Base-by-base conservation (phyloP, 306 rosid genomes). In the Vicia sativa region DNA sequence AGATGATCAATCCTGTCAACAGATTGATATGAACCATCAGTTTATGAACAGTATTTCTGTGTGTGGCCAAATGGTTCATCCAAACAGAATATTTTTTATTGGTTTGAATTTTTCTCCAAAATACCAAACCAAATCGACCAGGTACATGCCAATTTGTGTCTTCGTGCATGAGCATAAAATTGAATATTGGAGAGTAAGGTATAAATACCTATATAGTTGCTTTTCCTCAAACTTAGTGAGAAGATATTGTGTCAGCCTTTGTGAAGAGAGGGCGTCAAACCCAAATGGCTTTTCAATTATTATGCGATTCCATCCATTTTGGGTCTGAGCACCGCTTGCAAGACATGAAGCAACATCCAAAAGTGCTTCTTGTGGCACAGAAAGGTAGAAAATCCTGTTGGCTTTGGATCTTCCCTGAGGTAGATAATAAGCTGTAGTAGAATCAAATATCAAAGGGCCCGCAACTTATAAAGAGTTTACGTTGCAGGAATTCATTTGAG, bases 211-310 rank as follows among this genome's bases (percentile, higher is more conserved):
- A 89, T 87, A 92, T 76, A 86, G 73, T 83, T 92, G 98, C 37
- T 78, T 87, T 84, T 92, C 98, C 83, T 84, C 76, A 71, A 82
- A 92, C 79, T 89, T 85, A 6, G 95, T 84, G 60, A 86, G 92
- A 72, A 92, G 95, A 82, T 96, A 86, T 68, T 81, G 83, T 6
- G 96, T 84, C 78, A 92, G 62, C 78, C 84, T 82, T 65, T 79
- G 80, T 65, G 96, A 92, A 71, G 97, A 87, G 65, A 77, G 68
- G 28, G 78, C 81, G 65, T 92, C 86, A 74, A 89, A 82, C 74
- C 96, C 96, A 75, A 92, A 92, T 66, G 98, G 98, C 60, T 92
- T 92, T 84, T 92, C 98, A 56, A 86, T 73, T 62, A 92, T 92
- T 67, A 92, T 80, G 49, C 96, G 97, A 83, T 87, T 92, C 96